phyloP scores from a whole-genome alignment of 495 filamentous ascomycete genomes.

The Parmelia sp. region DNA sequence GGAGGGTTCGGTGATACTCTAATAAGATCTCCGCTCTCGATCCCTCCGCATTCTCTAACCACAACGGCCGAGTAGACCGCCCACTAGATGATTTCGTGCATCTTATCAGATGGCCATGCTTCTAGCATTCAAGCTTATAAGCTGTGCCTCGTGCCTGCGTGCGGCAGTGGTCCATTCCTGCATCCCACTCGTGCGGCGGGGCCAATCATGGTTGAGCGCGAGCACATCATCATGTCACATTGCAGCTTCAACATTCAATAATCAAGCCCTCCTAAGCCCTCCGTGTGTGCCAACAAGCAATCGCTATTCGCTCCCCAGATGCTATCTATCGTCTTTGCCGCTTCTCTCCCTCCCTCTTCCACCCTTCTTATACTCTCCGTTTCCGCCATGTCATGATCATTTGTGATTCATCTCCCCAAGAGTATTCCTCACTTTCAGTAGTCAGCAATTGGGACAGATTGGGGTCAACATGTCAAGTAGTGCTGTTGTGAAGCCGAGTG shows the following conservation, averaged over 20 bases:
- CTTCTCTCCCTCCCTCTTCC: neutral
- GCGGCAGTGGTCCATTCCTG: neutral
- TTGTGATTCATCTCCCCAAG: neutral
- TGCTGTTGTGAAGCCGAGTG: neutral
- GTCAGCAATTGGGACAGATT: neutral
- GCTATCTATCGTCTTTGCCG: neutral
- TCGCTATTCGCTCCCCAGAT: neutral
- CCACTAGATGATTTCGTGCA: neutral
- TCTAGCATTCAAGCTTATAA: no score
- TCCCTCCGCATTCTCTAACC: neutral
- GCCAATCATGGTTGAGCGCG: neutral
- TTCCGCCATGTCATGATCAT: neutral
- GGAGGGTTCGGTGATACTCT: neutral
- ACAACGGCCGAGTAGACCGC: neutral
- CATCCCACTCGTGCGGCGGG: neutral
- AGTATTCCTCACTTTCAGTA: neutral
- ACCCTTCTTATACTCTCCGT: neutral
- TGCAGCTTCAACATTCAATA: neutral
- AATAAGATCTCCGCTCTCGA: neutral
- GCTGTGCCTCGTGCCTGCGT: neutral
- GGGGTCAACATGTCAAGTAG: neutral
- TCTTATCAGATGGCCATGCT: neutral
- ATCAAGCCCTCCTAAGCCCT: no score
- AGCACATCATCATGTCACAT: neutral
- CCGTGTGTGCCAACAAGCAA: neutral